phyloP scores from a whole-genome alignment of 805 yeast species.

The Isabelozyma gotoi region DNA sequence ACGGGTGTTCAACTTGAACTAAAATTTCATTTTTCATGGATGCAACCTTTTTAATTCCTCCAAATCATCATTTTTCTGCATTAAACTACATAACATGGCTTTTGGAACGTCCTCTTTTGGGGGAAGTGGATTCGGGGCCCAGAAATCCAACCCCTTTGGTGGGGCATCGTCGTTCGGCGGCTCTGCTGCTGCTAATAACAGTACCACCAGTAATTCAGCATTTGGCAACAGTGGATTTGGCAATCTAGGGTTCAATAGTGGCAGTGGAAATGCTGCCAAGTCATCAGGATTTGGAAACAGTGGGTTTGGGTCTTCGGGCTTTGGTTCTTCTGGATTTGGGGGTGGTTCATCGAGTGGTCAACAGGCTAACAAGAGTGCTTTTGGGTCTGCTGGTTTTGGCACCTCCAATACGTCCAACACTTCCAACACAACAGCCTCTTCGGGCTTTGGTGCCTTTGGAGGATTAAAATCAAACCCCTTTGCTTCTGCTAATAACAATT shows the following conservation, averaged over 20 bases:
- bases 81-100: no score
- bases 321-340: slow-evolving; percentile 6
- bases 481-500: not conserved
- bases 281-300: slow-evolving; percentile 5
- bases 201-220: not conserved
- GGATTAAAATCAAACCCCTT: slow-evolving; percentile 4
- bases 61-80: slow-evolving; percentile 11
- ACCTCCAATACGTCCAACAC: not conserved
- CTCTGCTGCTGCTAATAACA: slow-evolving; percentile 3
- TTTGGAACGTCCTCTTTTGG: slow-evolving; percentile 1
- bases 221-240: slow-evolving; percentile 10
- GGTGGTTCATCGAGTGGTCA: not conserved
- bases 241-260: not conserved
- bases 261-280: not conserved
- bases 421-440: slow-evolving; percentile 6
- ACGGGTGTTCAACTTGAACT: no score
- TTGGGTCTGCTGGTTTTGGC: slow-evolving; percentile 8
- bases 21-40: slow-evolving; percentile 22
- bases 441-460: slow-evolving; percentile 19
- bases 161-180: slow-evolving; percentile 5
- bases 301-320: slow-evolving; percentile 6
- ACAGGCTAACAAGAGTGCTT: not conserved
- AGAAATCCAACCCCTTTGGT: slow-evolving; percentile 8
- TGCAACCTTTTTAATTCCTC: slow-evolving; percentile 25
- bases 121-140: slow-evolving; percentile 6